Evolutionary conservation across 2,329 filamentous ascomycete genomes (phyloP).

Genomic region (Phaeosphaeria sp.): DNA sequence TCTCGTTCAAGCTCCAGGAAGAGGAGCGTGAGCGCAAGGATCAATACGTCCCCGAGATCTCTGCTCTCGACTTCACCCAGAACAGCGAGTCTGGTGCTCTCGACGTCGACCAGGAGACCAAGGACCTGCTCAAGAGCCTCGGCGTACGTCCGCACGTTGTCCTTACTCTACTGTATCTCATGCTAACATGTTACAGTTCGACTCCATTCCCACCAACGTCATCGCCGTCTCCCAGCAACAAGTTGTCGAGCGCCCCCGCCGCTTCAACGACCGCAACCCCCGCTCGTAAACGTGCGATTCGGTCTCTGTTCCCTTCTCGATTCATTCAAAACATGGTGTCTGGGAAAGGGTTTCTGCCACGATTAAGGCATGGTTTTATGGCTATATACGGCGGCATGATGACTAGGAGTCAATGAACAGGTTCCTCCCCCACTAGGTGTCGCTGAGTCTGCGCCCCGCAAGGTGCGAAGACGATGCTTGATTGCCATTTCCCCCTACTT

Average conservation of each 20-base stretch:
- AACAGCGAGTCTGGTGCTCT: slow-evolving; percentile 91
- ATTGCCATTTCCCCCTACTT: slow-evolving; percentile 70
- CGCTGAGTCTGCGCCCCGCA: slow-evolving; percentile 72
- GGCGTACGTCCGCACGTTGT: slow-evolving; percentile 74
- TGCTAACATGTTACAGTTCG: slow-evolving; percentile 70
- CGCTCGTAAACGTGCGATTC: slow-evolving; percentile 59
- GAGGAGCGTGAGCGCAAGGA: slow-evolving; percentile 99
- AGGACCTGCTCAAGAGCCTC: slow-evolving; percentile 99
- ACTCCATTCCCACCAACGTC: slow-evolving; percentile 96
- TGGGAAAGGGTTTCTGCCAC: slow-evolving; percentile 92
- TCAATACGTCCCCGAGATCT: slow-evolving; percentile 99
- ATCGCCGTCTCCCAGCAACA: slow-evolving; percentile 89
- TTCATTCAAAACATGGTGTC: slow-evolving; percentile 64
- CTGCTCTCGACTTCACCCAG: slow-evolving; percentile 97
- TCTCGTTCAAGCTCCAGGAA: slow-evolving; percentile 99
- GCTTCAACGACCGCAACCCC: slow-evolving; percentile 71
- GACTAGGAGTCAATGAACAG: slow-evolving; percentile 67
- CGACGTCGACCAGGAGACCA: slow-evolving; percentile 96
- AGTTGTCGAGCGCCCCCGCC: slow-evolving; percentile 80
- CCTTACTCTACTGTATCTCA: background rate
- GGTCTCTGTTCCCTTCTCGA: slow-evolving; percentile 34
- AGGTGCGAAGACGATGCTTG: slow-evolving; percentile 75
- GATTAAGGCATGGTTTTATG: slow-evolving; percentile 87
- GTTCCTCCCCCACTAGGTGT: slow-evolving; percentile 73
- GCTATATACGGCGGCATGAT: slow-evolving; percentile 70